phyloP scores from a whole-genome alignment of 169 alveolate species.

The Perkinsus marinus region DNA sequence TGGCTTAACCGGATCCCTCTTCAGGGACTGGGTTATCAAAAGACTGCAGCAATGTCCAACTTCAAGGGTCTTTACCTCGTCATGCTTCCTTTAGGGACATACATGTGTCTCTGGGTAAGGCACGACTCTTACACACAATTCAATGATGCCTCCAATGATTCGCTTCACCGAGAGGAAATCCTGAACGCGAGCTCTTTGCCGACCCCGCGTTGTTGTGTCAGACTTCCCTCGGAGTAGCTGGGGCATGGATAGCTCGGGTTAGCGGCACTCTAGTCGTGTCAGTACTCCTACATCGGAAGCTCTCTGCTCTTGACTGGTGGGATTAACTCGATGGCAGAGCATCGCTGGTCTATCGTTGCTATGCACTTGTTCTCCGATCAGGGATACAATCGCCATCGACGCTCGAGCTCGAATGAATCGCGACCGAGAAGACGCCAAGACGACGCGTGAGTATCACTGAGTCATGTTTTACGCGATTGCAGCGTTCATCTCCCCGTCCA shows the following conservation, averaged over 20 bases:
- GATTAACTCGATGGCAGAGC: not conserved
- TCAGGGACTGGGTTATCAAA: not conserved
- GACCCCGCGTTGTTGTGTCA: not conserved
- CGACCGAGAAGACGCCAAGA: too few relatives aligned
- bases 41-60: not conserved
- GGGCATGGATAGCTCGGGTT: not conserved
- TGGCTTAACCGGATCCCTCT: not conserved
- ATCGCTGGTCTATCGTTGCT: too few relatives aligned
- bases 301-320: not conserved
- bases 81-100: not conserved
- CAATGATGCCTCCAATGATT: too few relatives aligned
- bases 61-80: not conserved
- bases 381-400: too few relatives aligned
- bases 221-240: not conserved
- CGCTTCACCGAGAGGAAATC: too few relatives aligned
- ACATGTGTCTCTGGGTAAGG: not conserved
- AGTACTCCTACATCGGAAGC: not conserved
- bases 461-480: too few relatives aligned
- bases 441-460: too few relatives aligned
- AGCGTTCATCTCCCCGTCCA: too few relatives aligned
- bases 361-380: too few relatives aligned
- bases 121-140: not conserved
- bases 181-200: not conserved
- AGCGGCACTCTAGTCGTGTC: not conserved
- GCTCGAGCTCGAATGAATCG: too few relatives aligned